These are phyloP conservation scores for Taxillus chinensis DNA, from an alignment of 164 flowering plant species.

Conservation along the genomic window DNA sequence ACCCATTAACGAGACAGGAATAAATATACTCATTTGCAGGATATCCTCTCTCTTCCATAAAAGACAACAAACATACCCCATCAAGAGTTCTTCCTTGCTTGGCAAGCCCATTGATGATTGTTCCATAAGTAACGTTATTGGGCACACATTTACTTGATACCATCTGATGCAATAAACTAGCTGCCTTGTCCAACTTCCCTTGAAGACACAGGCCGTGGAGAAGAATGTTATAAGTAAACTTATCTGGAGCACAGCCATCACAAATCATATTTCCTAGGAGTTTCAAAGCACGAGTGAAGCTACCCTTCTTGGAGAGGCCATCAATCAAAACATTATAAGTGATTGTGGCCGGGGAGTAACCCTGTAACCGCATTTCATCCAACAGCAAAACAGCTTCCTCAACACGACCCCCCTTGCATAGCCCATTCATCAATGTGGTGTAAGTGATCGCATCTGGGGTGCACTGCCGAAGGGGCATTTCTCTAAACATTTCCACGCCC, in stretches of 20 bases:
- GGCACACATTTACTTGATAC: slow-evolving; percentile 52
- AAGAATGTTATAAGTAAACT: slow-evolving; percentile 74
- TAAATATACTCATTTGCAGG: slow-evolving; percentile 49
- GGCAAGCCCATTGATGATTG: slow-evolving; percentile 69
- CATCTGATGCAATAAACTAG: slow-evolving; percentile 55
- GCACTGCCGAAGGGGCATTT: slow-evolving; percentile 45
- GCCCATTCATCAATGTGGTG: slow-evolving; percentile 82
- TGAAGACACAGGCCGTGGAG: slow-evolving; percentile 66
- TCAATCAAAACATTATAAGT: slow-evolving; percentile 64
- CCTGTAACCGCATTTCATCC: slow-evolving; percentile 93
- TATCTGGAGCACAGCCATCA: slow-evolving; percentile 75
- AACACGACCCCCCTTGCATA: slow-evolving; percentile 62
- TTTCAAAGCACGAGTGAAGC: slow-evolving; percentile 56
- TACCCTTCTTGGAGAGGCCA: slow-evolving; percentile 72
- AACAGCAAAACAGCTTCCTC: slow-evolving; percentile 74
- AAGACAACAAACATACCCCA: slow-evolving; percentile 30
- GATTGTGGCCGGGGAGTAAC: slow-evolving; percentile 50
- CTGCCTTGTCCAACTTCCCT: slow-evolving; percentile 72
- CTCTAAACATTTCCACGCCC: slow-evolving; percentile 58
- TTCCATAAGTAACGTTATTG: slow-evolving; percentile 67
- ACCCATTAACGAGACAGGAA: slow-evolving; percentile 64
- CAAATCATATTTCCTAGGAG: slow-evolving; percentile 82
- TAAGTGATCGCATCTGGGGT: slow-evolving; percentile 70
- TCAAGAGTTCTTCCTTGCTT: slow-evolving; percentile 56
- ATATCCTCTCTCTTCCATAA: slow-evolving; percentile 60